Evolutionary conservation across 345 rosid species (phyloP).

Genomic region (Mallotus nudiflorus): DNA sequence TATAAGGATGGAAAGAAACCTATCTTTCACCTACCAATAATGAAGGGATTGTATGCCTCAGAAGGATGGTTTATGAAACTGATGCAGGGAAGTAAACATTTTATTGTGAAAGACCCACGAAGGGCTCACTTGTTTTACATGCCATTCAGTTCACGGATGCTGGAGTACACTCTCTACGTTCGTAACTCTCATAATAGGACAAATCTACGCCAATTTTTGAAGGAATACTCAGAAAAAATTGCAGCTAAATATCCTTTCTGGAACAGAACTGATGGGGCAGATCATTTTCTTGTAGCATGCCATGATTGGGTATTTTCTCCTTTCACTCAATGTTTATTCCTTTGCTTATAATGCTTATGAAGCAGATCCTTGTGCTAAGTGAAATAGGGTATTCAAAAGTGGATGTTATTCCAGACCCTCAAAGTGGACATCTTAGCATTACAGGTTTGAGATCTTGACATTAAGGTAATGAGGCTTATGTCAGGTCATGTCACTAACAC

Average conservation of each 20-base stretch:
- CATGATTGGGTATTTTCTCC: conserved; percentile 85
- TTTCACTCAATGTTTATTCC: conserved; percentile 1
- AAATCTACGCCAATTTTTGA: conserved; percentile 66
- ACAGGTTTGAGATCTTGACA: not conserved
- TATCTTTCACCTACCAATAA: conserved; percentile 79
- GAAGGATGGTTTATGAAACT: conserved; percentile 99
- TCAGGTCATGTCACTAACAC: not conserved
- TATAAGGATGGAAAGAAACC: conserved; percentile 89
- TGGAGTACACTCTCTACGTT: conserved; percentile 78
- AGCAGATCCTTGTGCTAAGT: conserved; percentile 4
- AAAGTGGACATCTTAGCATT: not conserved
- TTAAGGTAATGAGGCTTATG: too few relatives aligned
- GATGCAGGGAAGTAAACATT: conserved; percentile 76
- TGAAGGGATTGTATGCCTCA: conserved; percentile 94
- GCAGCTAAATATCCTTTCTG: conserved; percentile 85
- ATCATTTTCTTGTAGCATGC: conserved; percentile 95
- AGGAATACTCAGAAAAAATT: conserved; percentile 67
- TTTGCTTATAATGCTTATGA: conserved; percentile 3
- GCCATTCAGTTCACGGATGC: conserved; percentile 96
- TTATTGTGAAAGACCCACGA: conserved; percentile 72
- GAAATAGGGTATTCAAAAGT: not conserved
- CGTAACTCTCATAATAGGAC: conserved; percentile 91
- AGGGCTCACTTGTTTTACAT: conserved; percentile 87
- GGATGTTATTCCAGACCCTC: conserved; percentile 4
- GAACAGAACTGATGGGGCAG: conserved; percentile 90